Conservation (phyloP, 345 rosid genomes). For the Psidium friedrichsthalianum region DNA sequence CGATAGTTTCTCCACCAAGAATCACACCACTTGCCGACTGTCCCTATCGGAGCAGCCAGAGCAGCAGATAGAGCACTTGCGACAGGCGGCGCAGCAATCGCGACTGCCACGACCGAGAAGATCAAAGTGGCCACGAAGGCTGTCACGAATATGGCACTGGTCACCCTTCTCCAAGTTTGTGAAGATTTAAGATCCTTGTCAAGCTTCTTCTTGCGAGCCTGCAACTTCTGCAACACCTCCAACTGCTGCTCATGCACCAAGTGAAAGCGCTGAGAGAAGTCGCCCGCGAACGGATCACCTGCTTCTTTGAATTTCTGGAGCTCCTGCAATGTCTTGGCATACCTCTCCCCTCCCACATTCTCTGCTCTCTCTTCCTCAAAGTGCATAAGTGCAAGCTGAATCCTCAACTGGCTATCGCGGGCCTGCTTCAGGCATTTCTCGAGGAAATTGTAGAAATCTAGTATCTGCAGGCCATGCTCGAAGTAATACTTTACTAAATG, state of each 20-base stretch:
- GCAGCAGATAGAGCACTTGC: conserved; percentile 58
- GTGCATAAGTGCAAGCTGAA: conserved; percentile 44
- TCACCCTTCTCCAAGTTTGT: conserved; percentile 66
- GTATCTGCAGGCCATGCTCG: conserved; percentile 33
- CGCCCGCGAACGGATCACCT: conserved; percentile 56
- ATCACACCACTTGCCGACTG: conserved; percentile 75
- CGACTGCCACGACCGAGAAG: conserved; percentile 83
- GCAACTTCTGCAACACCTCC: conserved; percentile 35
- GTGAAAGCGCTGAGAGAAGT: conserved; percentile 41
- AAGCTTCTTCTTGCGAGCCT: conserved; percentile 31
- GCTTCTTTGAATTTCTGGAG: conserved; percentile 51
- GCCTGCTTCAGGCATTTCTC: conserved; percentile 54
- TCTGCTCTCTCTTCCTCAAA: conserved; percentile 38
- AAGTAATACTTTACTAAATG: conserved; percentile 57
- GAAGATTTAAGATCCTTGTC: conserved; percentile 41
- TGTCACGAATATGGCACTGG: conserved; percentile 60
- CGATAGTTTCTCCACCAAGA: conserved; percentile 47
- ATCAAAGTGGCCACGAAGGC: conserved; percentile 62
- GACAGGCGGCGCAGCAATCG: conserved; percentile 62
- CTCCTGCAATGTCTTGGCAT: conserved; percentile 50
- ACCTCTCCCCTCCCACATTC: conserved; percentile 21
- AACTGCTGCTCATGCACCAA: conserved; percentile 39
- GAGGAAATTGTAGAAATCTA: conserved; percentile 63
- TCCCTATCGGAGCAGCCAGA: conserved; percentile 52
- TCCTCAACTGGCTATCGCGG: conserved; percentile 45